Percentiles rank a stretch among this genome's conserved stretches.
Evolutionary conservation across 1,139 yeast species (phyloP).

Genomic region (Blastobotrys elegans): DNA sequence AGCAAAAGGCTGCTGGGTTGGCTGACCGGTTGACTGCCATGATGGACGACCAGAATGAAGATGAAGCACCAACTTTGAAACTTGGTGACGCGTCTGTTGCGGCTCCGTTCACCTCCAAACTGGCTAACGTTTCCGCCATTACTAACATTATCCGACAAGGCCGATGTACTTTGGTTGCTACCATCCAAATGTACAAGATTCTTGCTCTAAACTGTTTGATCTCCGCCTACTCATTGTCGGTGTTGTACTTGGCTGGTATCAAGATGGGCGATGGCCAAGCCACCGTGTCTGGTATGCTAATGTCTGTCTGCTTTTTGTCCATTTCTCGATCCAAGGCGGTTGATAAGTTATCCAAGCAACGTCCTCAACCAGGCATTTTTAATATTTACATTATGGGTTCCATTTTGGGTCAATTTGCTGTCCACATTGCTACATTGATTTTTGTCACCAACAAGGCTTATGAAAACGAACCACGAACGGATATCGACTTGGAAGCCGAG

Average conservation of each 20-base stretch:
- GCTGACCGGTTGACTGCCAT: conserved; percentile 73
- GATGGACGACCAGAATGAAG: conserved; percentile 65
- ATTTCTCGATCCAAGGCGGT: conserved; percentile 92
- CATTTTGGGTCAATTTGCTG: conserved; percentile 90
- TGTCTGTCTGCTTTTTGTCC: conserved; percentile 92
- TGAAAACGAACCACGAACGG: conserved; percentile 85
- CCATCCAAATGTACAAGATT: conserved; percentile 98
- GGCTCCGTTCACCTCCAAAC: conserved; percentile 96
- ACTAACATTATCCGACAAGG: conserved; percentile 96
- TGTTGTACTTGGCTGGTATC: conserved; percentile 93
- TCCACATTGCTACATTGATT: conserved; percentile 77
- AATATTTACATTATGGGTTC: conserved; percentile 96
- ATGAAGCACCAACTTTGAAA: conserved; percentile 89
- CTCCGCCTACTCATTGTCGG: conserved; percentile 93
- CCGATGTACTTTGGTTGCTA: conserved; percentile 94
- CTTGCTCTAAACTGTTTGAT: conserved; percentile 94
- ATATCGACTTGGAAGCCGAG: conserved; percentile 83
- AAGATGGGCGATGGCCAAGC: conserved; percentile 98
- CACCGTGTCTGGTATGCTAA: conserved; percentile 82
- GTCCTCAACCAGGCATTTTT: conserved; percentile 98
- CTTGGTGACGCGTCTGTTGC: conserved; percentile 99
- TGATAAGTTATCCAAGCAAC: conserved; percentile 81
- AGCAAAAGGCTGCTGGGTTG: conserved; percentile 47
- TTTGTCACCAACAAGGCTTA: conserved; percentile 82
- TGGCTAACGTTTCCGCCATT: conserved; percentile 88